Percentiles rank a stretch among this genome's conserved stretches.
Conservation (phyloP, 352 stramenopile genomes). For the Pythium plurisporium region DNA sequence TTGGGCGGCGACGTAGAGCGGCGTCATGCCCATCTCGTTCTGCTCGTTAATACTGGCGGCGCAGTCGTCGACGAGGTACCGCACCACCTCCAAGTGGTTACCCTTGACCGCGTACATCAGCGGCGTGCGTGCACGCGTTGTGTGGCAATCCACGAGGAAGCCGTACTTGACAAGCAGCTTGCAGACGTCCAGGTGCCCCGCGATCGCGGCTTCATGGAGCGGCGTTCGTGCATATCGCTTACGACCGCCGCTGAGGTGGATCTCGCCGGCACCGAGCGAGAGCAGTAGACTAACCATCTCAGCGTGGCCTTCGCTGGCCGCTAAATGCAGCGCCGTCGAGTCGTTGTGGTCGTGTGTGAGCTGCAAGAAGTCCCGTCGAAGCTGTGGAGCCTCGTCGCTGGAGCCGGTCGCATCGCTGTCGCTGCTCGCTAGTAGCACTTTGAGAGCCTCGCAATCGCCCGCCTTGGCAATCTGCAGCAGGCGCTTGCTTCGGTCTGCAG, state of each 20-base stretch:
- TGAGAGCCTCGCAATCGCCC: conserved; percentile 32
- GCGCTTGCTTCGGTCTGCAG: conserved; percentile 27
- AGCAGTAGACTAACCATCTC: conserved; percentile 47
- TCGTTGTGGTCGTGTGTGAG: conserved; percentile 64
- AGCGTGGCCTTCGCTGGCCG: conserved; percentile 45
- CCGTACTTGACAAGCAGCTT: conserved; percentile 48
- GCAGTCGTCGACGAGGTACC: conserved; percentile 45
- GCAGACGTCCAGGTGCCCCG: conserved; percentile 50
- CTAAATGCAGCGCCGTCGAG: conserved; percentile 60
- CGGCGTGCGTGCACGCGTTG: conserved; percentile 63
- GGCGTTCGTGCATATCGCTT: conserved; percentile 67
- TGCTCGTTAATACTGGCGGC: conserved; percentile 60
- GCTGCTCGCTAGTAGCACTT: conserved; percentile 28
- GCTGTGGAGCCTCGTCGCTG: conserved; percentile 3
- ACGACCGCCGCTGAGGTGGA: conserved; percentile 53
- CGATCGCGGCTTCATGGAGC: conserved; percentile 69
- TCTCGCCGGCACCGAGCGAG: conserved; percentile 44
- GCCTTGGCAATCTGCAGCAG: conserved; percentile 51
- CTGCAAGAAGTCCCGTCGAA: conserved; percentile 44
- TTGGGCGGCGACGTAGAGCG: conserved; percentile 61
- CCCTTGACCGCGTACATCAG: conserved; percentile 77
- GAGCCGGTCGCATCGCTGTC: neutral
- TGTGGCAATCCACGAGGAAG: conserved; percentile 72
- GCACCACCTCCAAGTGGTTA: conserved; percentile 42
- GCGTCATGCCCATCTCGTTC: conserved; percentile 79